phyloP scores from a whole-genome alignment of 2,329 filamentous ascomycete species.

The Fusarium camptoceras region DNA sequence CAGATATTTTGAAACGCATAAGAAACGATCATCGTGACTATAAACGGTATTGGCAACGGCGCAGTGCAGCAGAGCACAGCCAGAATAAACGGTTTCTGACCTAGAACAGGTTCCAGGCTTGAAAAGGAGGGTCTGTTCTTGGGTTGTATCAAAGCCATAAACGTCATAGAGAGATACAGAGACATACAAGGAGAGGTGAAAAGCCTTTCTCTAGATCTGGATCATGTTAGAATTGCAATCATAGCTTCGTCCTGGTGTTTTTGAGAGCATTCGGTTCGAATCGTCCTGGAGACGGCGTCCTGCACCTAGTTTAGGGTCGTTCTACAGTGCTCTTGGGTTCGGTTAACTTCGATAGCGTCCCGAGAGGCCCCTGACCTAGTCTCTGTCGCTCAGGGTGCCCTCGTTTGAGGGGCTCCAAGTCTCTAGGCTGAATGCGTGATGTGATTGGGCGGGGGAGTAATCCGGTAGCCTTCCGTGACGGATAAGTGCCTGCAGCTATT shows the following conservation, averaged over 20 bases:
- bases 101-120: not conserved
- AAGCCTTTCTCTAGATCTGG: constrained; percentile 3
- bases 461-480: constrained; percentile 25
- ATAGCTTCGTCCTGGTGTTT: not conserved
- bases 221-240: not conserved
- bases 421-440: not conserved
- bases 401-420: constrained; percentile 7
- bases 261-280: not conserved
- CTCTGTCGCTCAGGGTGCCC: constrained; percentile 20
- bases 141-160: constrained; percentile 16
- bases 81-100: not conserved
- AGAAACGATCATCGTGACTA: constrained; percentile 12
- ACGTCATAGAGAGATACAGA: constrained; percentile 11
- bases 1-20: constrained; percentile 40
- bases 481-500: constrained; percentile 29
- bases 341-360: constrained; percentile 27
- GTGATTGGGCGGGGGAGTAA: constrained; percentile 29
- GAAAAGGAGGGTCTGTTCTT: not conserved
- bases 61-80: not conserved
- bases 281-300: constrained; percentile 16
- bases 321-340: not conserved
- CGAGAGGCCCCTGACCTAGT: constrained; percentile 19
- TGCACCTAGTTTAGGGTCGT: not conserved
- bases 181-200: not conserved
- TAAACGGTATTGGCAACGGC: not conserved